These are phyloP conservation scores for Termitomyces heimii DNA, from an alignment of 768 basidiomycete species.

Conservation along the genomic window DNA sequence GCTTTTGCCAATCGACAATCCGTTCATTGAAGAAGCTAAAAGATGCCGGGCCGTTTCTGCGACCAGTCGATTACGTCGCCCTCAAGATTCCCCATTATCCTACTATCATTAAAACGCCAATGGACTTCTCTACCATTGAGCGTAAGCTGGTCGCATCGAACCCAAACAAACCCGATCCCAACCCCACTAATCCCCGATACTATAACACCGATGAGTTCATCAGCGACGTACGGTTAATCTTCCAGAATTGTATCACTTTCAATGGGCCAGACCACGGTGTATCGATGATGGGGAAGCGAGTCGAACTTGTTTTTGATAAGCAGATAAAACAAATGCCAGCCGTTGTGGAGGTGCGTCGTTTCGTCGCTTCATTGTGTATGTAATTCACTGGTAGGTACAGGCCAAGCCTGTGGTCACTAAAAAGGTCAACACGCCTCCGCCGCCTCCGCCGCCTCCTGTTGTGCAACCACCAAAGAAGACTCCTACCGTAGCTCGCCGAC, in stretches of 20 bases:
- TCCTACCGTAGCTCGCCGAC: slow-evolving; percentile 48
- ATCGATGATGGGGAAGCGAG: slow-evolving; percentile 68
- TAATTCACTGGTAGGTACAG: slow-evolving; percentile 11
- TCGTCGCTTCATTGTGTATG: too few species aligned
- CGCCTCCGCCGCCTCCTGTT: slow-evolving; percentile 36
- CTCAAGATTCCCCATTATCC: slow-evolving; percentile 86
- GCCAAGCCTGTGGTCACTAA: slow-evolving; percentile 38
- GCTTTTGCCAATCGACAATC: slow-evolving; percentile 72
- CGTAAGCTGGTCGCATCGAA: slow-evolving; percentile 79
- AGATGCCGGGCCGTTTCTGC: slow-evolving; percentile 75
- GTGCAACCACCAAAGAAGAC: slow-evolving; percentile 42
- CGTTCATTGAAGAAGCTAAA: slow-evolving; percentile 83
- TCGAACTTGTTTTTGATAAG: slow-evolving; percentile 86
- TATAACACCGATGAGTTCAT: slow-evolving; percentile 73
- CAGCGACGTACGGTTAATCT: slow-evolving; percentile 80
- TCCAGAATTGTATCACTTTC: slow-evolving; percentile 84
- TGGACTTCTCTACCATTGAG: slow-evolving; percentile 94
- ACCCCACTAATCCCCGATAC: slow-evolving; percentile 72
- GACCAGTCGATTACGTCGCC: slow-evolving; percentile 84
- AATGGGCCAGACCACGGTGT: slow-evolving; percentile 90
- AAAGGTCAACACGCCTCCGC: slow-evolving; percentile 45
- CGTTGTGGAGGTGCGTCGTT: slow-evolving; percentile 58
- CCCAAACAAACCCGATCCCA: slow-evolving; percentile 68
- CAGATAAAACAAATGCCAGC: slow-evolving; percentile 79
- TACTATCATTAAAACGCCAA: slow-evolving; percentile 81